Base-by-base conservation (phyloP, 495 filamentous ascomycete genomes). In the Xanthoparmelia taractica region DNA sequence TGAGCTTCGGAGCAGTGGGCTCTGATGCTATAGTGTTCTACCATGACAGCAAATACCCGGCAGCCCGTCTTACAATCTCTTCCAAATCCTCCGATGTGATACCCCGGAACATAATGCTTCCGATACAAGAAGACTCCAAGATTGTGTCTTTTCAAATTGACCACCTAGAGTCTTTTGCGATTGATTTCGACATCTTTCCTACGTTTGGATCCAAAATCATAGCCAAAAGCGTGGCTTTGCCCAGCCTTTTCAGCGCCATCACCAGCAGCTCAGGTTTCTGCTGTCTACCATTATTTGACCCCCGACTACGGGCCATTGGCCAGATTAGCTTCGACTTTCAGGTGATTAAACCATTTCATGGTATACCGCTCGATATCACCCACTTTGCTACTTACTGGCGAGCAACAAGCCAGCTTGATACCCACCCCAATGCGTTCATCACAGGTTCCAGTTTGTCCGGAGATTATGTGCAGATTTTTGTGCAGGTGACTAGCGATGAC, bases 341-440 rank as follows among this genome's bases (percentile, higher is more conserved):
- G 72, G 89, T 97, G 40, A 96, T 98, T 71, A 96, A 96, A 71
- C 93, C 94, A 2, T 98, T 97, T 75, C 85, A 86, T 65, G 93
- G 95, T n/a, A 87, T 88, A 65, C 90, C 95, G 4, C 76, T 97
- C 43, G 95, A 97, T 72, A 96, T 98, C 59, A 95, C 93, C 1
- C 90, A 96, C 67, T 97, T 97, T 71, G 94, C 96, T 60, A 97
- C 94, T 4, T 98, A 98, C 74, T 98, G 94, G 94, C 97, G 96
- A 75, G 93, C 92, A 2, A 98, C 95, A 7, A 96, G 90, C 69
- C 90, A 95, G 63, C 77, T 92, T 50, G 90, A 96, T 70, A 83
- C 85, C 20, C 87, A 89, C 59, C 88, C 90, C 50, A 92, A 80
- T 71, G 87, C 89, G 48, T 83, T 97, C 37, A 90, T 98, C 34